Conservation (phyloP, 2,329 filamentous ascomycete genomes). For the Calonectria fujianensis region DNA sequence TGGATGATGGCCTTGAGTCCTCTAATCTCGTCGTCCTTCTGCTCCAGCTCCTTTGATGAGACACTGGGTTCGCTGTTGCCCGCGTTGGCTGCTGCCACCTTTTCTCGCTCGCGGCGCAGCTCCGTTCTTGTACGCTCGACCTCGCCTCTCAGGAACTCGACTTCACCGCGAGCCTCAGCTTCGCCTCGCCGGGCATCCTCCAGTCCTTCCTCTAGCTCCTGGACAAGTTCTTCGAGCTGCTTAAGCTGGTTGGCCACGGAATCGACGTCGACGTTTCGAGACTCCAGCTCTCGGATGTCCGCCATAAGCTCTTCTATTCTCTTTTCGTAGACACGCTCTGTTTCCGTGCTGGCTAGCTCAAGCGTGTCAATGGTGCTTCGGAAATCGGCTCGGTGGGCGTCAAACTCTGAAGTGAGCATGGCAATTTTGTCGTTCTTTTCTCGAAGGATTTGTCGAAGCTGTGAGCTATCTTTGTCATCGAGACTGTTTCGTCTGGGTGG, state of each 20-base stretch:
- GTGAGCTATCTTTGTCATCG: constrained; percentile 83
- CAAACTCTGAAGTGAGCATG: constrained; percentile 94
- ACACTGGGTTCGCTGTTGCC: constrained; percentile 68
- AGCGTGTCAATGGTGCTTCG: constrained; percentile 97
- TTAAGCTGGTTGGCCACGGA: constrained; percentile 93
- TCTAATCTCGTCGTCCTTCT: constrained; percentile 97
- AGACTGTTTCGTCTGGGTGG: constrained; percentile 68
- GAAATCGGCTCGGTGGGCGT: constrained; percentile 95
- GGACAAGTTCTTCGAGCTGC: constrained; percentile 95
- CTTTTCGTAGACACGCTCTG: constrained; percentile 95
- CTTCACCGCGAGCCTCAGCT: constrained; percentile 95
- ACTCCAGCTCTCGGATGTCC: constrained; percentile 88
- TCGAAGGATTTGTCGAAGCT: constrained; percentile 87
- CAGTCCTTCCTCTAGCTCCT: constrained; percentile 96
- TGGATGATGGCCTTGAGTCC: constrained; percentile 99
- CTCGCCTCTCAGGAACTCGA: constrained; percentile 95
- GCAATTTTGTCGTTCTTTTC: constrained; percentile 99
- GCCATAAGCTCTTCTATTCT: constrained; percentile 90
- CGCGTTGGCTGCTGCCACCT: constrained; percentile 66
- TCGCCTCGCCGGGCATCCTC: constrained; percentile 96
- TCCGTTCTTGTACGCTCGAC: constrained; percentile 94
- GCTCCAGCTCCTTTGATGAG: constrained; percentile 85
- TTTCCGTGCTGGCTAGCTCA: constrained; percentile 96
- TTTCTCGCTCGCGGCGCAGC: constrained; percentile 90
- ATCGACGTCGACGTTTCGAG: constrained; percentile 91